These are phyloP conservation scores for Lyophyllum shimeji DNA, from an alignment of 768 basidiomycete genomes.

Conservation along the genomic window DNA sequence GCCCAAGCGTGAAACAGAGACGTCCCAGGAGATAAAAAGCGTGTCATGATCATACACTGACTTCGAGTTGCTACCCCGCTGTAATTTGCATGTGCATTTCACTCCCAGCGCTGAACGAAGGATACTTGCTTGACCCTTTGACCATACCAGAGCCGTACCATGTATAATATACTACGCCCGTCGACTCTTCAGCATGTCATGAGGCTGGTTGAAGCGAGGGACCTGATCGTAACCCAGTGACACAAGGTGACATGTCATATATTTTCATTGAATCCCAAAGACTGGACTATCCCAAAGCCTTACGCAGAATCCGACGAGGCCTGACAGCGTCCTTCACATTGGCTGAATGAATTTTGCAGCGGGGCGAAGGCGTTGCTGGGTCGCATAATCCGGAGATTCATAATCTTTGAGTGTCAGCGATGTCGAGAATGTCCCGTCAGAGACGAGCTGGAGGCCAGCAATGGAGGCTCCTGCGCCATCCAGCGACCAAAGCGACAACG, in stretches of 20 bases:
- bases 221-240: too few relatives aligned
- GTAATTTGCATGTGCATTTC: background rate
- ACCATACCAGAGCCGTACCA: background rate
- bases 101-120: background rate
- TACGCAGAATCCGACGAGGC: too few relatives aligned
- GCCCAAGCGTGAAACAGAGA: conserved; percentile 2
- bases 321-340: conserved; percentile 25
- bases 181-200: background rate
- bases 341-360: conserved; percentile 22
- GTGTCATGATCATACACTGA: background rate
- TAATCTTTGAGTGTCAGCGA: conserved; percentile 41
- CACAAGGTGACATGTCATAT: too few relatives aligned
- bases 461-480: conserved; percentile 42
- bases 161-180: background rate
- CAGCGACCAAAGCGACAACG: conserved; percentile 49
- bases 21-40: conserved; percentile 11
- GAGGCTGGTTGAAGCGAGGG: too few relatives aligned
- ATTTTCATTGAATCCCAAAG: too few relatives aligned
- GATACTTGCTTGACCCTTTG: too few relatives aligned
- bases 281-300: too few relatives aligned
- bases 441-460: conserved; percentile 38
- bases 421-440: conserved; percentile 45
- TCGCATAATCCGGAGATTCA: conserved; percentile 37
- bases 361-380: conserved; percentile 34
- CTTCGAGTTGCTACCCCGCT: background rate